phyloP scores from a whole-genome alignment of 805 yeast genomes.

The Yueomyces sp. region DNA sequence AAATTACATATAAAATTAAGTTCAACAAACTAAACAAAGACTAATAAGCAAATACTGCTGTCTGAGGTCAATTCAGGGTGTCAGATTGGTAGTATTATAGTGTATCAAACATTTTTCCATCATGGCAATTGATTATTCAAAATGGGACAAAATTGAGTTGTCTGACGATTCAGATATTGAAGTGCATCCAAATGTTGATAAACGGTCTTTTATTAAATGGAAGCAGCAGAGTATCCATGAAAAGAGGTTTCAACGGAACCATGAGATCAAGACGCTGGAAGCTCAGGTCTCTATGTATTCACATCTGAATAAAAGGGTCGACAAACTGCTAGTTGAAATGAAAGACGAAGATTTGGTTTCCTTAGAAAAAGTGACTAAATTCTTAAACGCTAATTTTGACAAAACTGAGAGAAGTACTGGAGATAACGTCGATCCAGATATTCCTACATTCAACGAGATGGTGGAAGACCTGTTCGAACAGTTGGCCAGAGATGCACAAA shows the following conservation, averaged over 20 bases:
- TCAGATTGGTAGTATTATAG: too few species aligned
- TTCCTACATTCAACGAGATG: slow-evolving; percentile 78
- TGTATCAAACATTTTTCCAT: neutral
- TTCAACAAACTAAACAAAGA: too few species aligned
- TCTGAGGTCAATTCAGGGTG: too few species aligned
- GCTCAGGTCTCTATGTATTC: slow-evolving; percentile 73
- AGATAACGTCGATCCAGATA: slow-evolving; percentile 31
- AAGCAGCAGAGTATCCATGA: slow-evolving; percentile 96
- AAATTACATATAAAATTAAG: too few species aligned
- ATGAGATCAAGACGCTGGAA: slow-evolving; percentile 61
- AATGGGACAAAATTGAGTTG: slow-evolving; percentile 93
- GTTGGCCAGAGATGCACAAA: slow-evolving; percentile 44
- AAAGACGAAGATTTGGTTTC: slow-evolving; percentile 27
- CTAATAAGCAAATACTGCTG: too few species aligned
- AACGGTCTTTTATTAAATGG: slow-evolving; percentile 84
- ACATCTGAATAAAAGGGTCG: slow-evolving; percentile 62
- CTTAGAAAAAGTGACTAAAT: slow-evolving; percentile 25
- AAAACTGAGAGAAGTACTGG: slow-evolving; percentile 39
- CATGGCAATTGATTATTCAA: slow-evolving; percentile 88
- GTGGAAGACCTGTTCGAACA: slow-evolving; percentile 80
- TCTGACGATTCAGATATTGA: slow-evolving; percentile 96
- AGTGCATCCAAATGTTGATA: slow-evolving; percentile 97
- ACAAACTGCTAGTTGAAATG: slow-evolving; percentile 36
- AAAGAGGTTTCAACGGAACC: slow-evolving; percentile 67
- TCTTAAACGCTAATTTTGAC: slow-evolving; percentile 41